These are phyloP conservation scores for Geotrichum candidum DNA, from an alignment of 1,139 yeast genomes.

Conservation along the genomic window DNA sequence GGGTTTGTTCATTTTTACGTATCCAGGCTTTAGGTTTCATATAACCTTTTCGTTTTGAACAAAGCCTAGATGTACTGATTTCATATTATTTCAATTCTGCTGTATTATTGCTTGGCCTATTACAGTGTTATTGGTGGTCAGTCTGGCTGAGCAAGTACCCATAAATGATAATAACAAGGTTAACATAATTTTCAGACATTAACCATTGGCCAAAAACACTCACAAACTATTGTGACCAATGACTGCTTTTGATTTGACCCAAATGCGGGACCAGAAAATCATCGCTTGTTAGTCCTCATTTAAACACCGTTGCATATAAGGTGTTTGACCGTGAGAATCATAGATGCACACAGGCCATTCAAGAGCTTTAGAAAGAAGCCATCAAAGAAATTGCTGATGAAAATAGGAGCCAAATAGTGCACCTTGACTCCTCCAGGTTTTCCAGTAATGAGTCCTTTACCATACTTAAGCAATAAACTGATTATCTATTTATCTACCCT, in stretches of 20 bases:
- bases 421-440: constrained; percentile 75
- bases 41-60: too few species aligned
- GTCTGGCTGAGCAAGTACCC: too few species aligned
- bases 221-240: not conserved
- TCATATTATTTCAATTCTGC: too few species aligned
- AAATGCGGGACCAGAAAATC: not conserved
- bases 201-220: not conserved
- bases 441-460: constrained; percentile 65
- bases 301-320: constrained; percentile 9
- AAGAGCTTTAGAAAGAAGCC: constrained; percentile 17
- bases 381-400: constrained; percentile 25
- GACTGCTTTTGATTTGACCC: not conserved
- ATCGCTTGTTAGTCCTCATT: not conserved
- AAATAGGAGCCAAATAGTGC: constrained; percentile 63
- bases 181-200: not conserved
- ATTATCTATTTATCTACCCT: constrained; percentile 48
- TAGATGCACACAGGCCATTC: constrained; percentile 6
- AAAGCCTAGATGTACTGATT: too few species aligned
- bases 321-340: constrained; percentile 15
- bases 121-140: too few species aligned
- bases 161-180: too few species aligned
- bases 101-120: too few species aligned
- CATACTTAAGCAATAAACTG: constrained; percentile 50
- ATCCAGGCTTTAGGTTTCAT: too few species aligned
- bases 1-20: too few species aligned